Percentiles rank a stretch among this genome's conserved stretches.
Evolutionary conservation across 2,329 filamentous ascomycete genomes (phyloP).

Genomic region (Fusarium torulosum): DNA sequence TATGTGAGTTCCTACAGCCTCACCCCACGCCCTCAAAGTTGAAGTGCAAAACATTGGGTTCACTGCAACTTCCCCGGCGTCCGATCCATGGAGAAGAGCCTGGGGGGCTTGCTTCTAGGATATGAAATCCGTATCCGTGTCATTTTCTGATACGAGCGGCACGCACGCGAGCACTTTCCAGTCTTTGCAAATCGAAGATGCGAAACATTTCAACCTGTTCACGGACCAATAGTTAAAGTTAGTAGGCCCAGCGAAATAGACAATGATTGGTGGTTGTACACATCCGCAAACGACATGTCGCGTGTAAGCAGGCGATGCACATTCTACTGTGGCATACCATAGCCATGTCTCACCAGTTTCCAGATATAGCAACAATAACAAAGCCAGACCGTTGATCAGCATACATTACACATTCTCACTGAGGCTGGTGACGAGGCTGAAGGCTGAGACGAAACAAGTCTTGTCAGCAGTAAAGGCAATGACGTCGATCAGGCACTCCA

Average conservation of each 20-base stretch:
- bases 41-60: slow-evolving; percentile 1
- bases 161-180: slow-evolving; percentile 42
- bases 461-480: slow-evolving; percentile 27
- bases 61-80: slow-evolving; percentile 4
- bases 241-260: background rate
- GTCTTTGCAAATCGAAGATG: slow-evolving; percentile 9
- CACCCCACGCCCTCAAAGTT: slow-evolving; percentile 18
- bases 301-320: slow-evolving; percentile 25
- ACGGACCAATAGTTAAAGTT: slow-evolving; percentile 30
- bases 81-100: slow-evolving; percentile 2
- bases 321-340: slow-evolving; percentile 1
- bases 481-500: slow-evolving; percentile 29
- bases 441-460: slow-evolving; percentile 35
- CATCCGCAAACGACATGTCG: slow-evolving; percentile 27
- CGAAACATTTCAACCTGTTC: slow-evolving; percentile 22
- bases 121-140: slow-evolving; percentile 3
- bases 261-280: slow-evolving; percentile 12
- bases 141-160: slow-evolving; percentile 22
- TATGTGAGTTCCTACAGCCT: slow-evolving; percentile 6
- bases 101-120: slow-evolving; percentile 12
- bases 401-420: background rate
- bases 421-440: slow-evolving; percentile 32
- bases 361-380: slow-evolving; percentile 25
- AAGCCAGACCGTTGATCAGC: background rate
- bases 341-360: slow-evolving; percentile 2